phyloP scores from a whole-genome alignment of 2,329 filamentous ascomycete genomes.

The Aspergillus luchuensis region DNA sequence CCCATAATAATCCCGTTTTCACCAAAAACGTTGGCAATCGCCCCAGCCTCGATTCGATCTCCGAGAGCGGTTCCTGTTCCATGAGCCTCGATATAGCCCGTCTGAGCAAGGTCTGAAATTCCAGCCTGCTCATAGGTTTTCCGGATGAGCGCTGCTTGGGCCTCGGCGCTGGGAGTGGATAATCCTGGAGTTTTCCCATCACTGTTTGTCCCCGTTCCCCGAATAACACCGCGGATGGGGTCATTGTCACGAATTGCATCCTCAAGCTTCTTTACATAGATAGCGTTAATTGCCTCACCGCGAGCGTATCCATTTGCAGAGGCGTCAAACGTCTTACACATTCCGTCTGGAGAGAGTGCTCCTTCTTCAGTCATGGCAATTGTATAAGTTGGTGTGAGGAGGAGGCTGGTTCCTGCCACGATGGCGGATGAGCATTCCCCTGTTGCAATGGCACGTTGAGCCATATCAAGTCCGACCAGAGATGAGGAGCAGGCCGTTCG shows the following conservation, averaged over 20 bases:
- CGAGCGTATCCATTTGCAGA: slow-evolving; percentile 34
- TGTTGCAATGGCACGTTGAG: slow-evolving; percentile 28
- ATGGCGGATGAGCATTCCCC: slow-evolving; percentile 31
- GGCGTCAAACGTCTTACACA: slow-evolving; percentile 28
- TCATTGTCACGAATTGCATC: slow-evolving; percentile 32
- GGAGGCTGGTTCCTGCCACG: slow-evolving; percentile 35
- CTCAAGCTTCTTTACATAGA: slow-evolving; percentile 30
- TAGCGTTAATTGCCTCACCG: slow-evolving; percentile 34
- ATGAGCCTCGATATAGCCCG: slow-evolving; percentile 44
- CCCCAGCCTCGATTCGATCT: slow-evolving; percentile 29
- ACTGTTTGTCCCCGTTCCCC: slow-evolving; percentile 22
- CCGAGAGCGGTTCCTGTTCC: slow-evolving; percentile 42
- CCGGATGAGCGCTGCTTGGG: slow-evolving; percentile 9
- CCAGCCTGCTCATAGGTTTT: slow-evolving; percentile 23
- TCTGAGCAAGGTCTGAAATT: slow-evolving; percentile 27
- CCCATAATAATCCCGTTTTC: no score
- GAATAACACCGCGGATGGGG: slow-evolving; percentile 32
- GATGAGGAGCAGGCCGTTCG: slow-evolving; percentile 44
- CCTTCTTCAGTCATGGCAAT: no score
- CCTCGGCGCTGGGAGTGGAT: background rate
- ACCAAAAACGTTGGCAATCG: slow-evolving; percentile 25
- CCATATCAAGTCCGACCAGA: slow-evolving; percentile 31
- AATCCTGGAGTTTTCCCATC: slow-evolving; percentile 25
- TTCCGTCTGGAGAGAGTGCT: slow-evolving; percentile 27
- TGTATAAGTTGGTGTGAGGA: slow-evolving; percentile 16